Conservation (phyloP, 2,329 filamentous ascomycete species). For the Penicillium polonicum region DNA sequence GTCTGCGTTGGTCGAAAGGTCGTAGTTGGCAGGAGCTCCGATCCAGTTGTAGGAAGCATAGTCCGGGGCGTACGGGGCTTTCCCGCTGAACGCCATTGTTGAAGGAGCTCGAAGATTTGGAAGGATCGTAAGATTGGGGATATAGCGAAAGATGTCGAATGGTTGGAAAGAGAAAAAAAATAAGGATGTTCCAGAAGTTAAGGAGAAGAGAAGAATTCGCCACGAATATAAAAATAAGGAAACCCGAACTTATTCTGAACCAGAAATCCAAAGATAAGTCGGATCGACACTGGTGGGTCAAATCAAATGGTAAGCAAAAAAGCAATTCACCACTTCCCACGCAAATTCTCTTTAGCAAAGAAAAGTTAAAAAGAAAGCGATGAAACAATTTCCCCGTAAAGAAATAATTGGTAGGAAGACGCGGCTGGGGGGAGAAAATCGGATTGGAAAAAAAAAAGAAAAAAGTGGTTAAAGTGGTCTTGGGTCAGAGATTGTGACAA, state of each 20-base stretch:
- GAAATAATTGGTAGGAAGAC: conserved; percentile 5
- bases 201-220: conserved; percentile 20
- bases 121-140: background rate
- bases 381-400: background rate
- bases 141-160: background rate
- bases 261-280: conserved; percentile 13
- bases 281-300: conserved; percentile 24
- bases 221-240: conserved; percentile 29
- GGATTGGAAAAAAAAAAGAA: background rate
- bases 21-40: conserved; percentile 46
- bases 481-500: conserved; percentile 23
- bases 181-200: background rate
- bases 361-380: background rate
- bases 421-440: conserved; percentile 16
- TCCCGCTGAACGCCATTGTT: conserved; percentile 33
- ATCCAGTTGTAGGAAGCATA: conserved; percentile 53
- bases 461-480: background rate
- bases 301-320: conserved; percentile 9
- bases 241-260: conserved; percentile 12
- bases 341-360: background rate
- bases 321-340: conserved; percentile 11
- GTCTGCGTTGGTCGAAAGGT: conserved; percentile 52
- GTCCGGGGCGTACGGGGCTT: conserved; percentile 37
- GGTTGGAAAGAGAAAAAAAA: background rate
- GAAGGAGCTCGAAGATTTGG: conserved; percentile 1